Base-by-base conservation (phyloP, 495 filamentous ascomycete genomes). In the Polyplosphaeria fusca region DNA sequence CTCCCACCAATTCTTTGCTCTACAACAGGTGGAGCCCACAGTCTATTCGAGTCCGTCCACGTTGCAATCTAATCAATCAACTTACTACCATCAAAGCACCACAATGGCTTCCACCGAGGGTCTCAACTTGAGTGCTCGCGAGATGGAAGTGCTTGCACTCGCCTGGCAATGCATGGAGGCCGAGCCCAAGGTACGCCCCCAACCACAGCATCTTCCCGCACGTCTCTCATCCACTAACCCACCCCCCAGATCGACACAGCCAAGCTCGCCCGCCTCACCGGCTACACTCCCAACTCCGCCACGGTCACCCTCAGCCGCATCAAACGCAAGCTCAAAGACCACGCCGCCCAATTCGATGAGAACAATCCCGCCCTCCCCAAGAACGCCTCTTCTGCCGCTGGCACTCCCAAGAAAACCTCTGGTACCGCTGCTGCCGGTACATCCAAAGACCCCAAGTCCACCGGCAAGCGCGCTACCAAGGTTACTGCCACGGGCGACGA, bases 81-180 rank as follows among this genome's bases (percentile, higher is more conserved):
- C n/a, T n/a, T n/a, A n/a, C n/a, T n/a, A n/a, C n/a, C n/a, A n/a
- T 40, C 19, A 28, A 40, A 26, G 5, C 25, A 14, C 30, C 60
- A 52, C 23, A 18, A 59, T 55, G 39, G 35, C n/a, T n/a, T n/a
- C n/a, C n/a, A n/a, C 48, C 23, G 23, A 32, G 0, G 37, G 55
- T 16, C 9, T 19, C 47, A 27, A 26, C 16, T 49, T 63, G 42
- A 43, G 47, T 22, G 4, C 48, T 5, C 32, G 54, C 23, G 60
- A 63, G 35, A 55, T 46, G 39, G 48, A 60, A 30, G 24, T 50
- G 9, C 57, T 65, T 25, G 62, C 57, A 4, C 40, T 53, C 24
- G 57, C 57, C 19, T 65, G 62, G 62, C 62, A 61, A 20, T 65
- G 62, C 47, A 52, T 65, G 38, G 57, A 57, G 5, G 19, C 30